phyloP scores from a whole-genome alignment of 495 filamentous ascomycete genomes.

The Aspergillus indologenus region DNA sequence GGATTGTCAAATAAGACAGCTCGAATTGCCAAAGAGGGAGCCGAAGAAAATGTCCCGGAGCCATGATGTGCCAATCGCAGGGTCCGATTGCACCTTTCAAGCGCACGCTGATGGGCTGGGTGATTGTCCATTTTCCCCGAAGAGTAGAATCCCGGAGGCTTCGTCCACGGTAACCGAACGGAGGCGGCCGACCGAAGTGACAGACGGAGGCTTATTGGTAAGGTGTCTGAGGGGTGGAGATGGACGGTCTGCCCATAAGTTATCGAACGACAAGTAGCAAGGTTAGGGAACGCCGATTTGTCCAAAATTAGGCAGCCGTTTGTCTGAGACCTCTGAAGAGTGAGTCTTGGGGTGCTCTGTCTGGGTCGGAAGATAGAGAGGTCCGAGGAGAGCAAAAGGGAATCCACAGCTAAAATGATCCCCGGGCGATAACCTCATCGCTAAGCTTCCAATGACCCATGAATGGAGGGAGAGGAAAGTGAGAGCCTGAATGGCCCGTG shows the following conservation, averaged over 20 bases:
- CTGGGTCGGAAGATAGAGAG: not conserved
- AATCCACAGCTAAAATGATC: not conserved
- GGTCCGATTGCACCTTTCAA: not conserved
- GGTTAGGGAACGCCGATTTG: not conserved
- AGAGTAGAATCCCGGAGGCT: not conserved
- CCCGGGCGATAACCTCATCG: constrained; percentile 3
- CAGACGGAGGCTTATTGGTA: not conserved
- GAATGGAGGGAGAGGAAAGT: not conserved
- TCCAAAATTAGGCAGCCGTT: not conserved
- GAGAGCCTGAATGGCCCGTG: constrained; percentile 4
- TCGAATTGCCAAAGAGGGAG: not conserved
- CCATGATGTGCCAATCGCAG: not conserved
- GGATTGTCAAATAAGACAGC: not conserved
- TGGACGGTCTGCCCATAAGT: not conserved
- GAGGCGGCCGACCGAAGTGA: not conserved
- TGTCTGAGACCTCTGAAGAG: not conserved
- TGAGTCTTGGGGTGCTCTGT: not conserved
- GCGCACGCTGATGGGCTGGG: not conserved
- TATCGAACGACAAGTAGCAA: not conserved
- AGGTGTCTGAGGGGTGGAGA: not conserved
- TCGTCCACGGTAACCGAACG: not conserved
- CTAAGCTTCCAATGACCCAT: constrained; percentile 4
- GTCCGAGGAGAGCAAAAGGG: not conserved
- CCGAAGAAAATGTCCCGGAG: not conserved
- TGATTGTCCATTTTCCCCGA: not conserved